These are phyloP conservation scores for Nigrospora sphaerica DNA, from an alignment of 2,329 filamentous ascomycete genomes.

Conservation along the genomic window DNA sequence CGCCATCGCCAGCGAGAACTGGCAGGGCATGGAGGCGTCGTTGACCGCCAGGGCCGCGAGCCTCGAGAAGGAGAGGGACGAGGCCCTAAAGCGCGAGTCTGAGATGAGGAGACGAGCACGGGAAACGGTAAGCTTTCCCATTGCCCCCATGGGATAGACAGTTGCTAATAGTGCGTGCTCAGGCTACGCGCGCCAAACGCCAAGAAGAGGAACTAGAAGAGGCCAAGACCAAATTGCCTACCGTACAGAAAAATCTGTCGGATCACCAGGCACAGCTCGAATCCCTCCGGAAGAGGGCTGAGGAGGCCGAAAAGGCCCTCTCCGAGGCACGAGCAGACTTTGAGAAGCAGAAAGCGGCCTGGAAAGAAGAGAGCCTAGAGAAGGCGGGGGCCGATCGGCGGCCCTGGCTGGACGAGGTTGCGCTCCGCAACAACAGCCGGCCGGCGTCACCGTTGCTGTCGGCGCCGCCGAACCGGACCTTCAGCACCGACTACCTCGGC, in stretches of 20 bases:
- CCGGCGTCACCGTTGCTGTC: slow-evolving; percentile 49
- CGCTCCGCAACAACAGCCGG: slow-evolving; percentile 36
- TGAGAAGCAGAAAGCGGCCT: slow-evolving; percentile 37
- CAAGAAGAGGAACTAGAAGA: slow-evolving; percentile 80
- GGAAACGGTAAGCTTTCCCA: slow-evolving; percentile 60
- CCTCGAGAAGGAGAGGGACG: slow-evolving; percentile 87
- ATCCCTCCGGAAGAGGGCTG: slow-evolving; percentile 55
- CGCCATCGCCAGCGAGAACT: slow-evolving; percentile 88
- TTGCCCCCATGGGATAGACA: neutral
- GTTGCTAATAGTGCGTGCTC: slow-evolving; percentile 16
- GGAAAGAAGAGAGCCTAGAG: slow-evolving; percentile 32
- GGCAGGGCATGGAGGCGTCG: slow-evolving; percentile 91
- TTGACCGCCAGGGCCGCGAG: slow-evolving; percentile 68
- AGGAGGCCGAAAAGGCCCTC: slow-evolving; percentile 59
- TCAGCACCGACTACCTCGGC: slow-evolving; percentile 47
- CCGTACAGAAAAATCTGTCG: slow-evolving; percentile 56
- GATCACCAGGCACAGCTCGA: slow-evolving; percentile 53
- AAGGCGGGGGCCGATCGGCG: slow-evolving; percentile 32
- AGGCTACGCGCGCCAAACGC: slow-evolving; percentile 58
- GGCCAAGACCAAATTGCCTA: slow-evolving; percentile 55
- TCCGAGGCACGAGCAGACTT: slow-evolving; percentile 44
- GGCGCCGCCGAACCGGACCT: slow-evolving; percentile 36
- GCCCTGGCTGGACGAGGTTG: slow-evolving; percentile 46
- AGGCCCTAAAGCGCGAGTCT: slow-evolving; percentile 72
- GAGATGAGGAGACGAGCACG: slow-evolving; percentile 86